Evolutionary conservation across 2,329 filamentous ascomycete species (phyloP), one percentile per base, ranked within the genome.

Genomic region (Xylariaceae sp.): DNA sequence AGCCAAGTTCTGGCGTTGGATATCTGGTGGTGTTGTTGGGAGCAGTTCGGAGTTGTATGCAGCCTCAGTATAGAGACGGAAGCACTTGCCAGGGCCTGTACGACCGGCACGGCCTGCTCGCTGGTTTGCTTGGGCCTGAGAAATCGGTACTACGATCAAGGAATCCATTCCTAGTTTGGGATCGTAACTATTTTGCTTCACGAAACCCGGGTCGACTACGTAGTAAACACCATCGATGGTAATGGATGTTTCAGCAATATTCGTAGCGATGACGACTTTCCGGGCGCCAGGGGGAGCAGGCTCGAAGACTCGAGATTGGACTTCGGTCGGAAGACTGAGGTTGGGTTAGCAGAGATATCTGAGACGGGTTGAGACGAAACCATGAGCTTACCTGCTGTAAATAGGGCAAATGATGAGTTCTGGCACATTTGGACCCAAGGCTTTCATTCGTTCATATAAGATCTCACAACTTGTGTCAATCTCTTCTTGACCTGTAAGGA

Each of bases 191-290:
- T 94, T 97, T 72, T 97, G 92, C 77, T 99, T 99, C 62, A 97
- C 93, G 67, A 97, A 99, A 1, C 94, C 94, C 2, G 94, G 92
- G 69, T 99, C 94, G 13, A 99, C 87, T 15, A 99, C 95, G 71
- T 96, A 97, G 77, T 93, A 97, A 66, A 99, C 96, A 53, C 93
- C 89, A 71, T 99, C 94, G 65, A 99, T 97, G 0, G 94, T 99
- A 70, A 99, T 94, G 57, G 91, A 96, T 0, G 94, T 99, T 72
- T 99, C 94, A 0, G 94, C 94, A 70, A 99, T 99, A 68, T 99
- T 99, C 42, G 94, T 99, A 1, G 94, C 94, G 71, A 99, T 96
- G 60, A 99, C 91, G 1, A 97, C 92, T 74, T 99, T 99, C 58
- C 94, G 84, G 56, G 84, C 86, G 13, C 93, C 93, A 0, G 87